Evolutionary conservation across 2,329 filamentous ascomycete species (phyloP).

Genomic region (Paracoccidioides brasiliensis): DNA sequence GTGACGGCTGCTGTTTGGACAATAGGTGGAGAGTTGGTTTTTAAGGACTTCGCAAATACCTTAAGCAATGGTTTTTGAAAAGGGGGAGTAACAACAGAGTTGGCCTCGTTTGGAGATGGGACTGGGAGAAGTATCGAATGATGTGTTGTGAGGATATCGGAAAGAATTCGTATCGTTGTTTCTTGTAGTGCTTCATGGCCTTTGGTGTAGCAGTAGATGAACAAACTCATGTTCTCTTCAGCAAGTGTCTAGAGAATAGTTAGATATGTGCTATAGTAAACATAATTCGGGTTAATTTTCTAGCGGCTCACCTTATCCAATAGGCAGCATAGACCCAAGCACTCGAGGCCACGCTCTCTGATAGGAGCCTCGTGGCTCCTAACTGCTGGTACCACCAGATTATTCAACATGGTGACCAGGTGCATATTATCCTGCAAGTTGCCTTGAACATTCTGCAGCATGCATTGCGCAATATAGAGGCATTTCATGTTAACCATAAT

Average conservation of each 20-base stretch:
- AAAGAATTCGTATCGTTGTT: constrained; percentile 79
- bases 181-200: constrained; percentile 82
- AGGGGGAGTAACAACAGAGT: constrained; percentile 37
- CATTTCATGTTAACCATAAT: constrained; percentile 98
- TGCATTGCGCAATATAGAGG: constrained; percentile 91
- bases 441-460: constrained; percentile 84
- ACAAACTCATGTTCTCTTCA: constrained; percentile 80
- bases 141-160: constrained; percentile 83
- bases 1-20: constrained; percentile 72
- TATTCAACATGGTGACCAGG: constrained; percentile 96
- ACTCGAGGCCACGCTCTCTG: constrained; percentile 77
- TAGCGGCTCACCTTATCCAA: constrained; percentile 55
- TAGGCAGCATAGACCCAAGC: constrained; percentile 79
- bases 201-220: constrained; percentile 92
- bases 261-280: not conserved
- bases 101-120: constrained; percentile 28
- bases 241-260: constrained; percentile 51
- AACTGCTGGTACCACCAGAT: constrained; percentile 87
- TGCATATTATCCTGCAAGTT: constrained; percentile 80
- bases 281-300: not conserved
- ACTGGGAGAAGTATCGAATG: constrained; percentile 57
- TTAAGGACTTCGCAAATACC: constrained; percentile 71
- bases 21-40: constrained; percentile 53
- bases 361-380: constrained; percentile 87
- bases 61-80: constrained; percentile 58